Percentiles rank a stretch among this genome's conserved stretches.
Evolutionary conservation across 768 basidiomycete species (phyloP).

Genomic region (Pleurotus ostreatus): DNA sequence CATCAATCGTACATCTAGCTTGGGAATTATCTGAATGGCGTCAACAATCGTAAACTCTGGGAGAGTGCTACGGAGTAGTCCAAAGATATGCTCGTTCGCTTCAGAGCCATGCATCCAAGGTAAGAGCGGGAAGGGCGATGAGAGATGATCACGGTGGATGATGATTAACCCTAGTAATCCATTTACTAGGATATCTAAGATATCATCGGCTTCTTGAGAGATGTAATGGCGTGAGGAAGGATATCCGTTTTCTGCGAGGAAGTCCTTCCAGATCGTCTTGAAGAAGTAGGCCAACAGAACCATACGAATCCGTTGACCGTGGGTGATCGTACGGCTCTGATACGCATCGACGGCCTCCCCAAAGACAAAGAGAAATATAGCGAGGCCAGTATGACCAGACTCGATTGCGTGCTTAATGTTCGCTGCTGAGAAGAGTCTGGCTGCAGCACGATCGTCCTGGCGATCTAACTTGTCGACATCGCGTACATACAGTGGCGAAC

Average conservation of each 20-base stretch:
- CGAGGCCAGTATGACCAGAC: slow-evolving; percentile 12
- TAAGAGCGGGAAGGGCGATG: slow-evolving; percentile 11
- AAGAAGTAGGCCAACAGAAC: too few species aligned
- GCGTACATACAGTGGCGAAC: slow-evolving; percentile 21
- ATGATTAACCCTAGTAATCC: background rate
- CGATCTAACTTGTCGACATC: slow-evolving; percentile 19
- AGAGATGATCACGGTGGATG: background rate
- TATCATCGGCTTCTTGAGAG: background rate
- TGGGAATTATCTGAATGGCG: slow-evolving; percentile 14
- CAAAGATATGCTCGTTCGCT: slow-evolving; percentile 20
- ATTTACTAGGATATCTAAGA: background rate
- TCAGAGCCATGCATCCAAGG: slow-evolving; percentile 23
- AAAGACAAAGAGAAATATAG: slow-evolving; percentile 26
- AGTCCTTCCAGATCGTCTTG: too few species aligned
- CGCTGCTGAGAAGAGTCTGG: background rate
- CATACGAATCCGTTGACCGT: slow-evolving; percentile 13
- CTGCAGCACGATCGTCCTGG: too few species aligned
- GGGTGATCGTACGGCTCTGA: slow-evolving; percentile 19
- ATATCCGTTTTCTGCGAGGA: background rate
- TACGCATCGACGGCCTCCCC: slow-evolving; percentile 25
- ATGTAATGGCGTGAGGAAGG: background rate
- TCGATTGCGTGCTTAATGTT: slow-evolving; percentile 16
- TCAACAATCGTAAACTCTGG: slow-evolving; percentile 15
- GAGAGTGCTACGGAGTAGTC: slow-evolving; percentile 3
- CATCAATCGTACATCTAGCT: slow-evolving; percentile 14